Conservation (phyloP, 192 early-diverging fungal genomes). For the Coemansia sp. region DNA sequence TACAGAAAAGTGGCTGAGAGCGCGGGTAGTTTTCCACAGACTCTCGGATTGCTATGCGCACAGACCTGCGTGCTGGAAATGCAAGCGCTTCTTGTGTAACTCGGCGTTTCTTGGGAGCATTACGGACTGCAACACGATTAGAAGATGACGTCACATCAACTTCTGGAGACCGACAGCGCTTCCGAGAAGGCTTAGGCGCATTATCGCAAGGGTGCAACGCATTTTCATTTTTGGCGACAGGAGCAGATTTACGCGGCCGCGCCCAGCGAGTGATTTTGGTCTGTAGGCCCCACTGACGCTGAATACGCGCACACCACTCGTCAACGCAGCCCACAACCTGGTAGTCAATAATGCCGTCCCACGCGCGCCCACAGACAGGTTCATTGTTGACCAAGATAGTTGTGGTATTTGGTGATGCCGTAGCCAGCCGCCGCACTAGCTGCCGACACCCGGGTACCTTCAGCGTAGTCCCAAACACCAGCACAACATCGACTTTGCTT, state of each 20-base stretch:
- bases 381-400: slow-evolving; percentile 52
- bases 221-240: not conserved
- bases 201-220: not conserved
- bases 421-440: slow-evolving; percentile 44
- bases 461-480: slow-evolving; percentile 58
- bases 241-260: slow-evolving; percentile 22
- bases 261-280: slow-evolving; percentile 50
- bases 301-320: slow-evolving; percentile 45
- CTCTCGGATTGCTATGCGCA: slow-evolving; percentile 32
- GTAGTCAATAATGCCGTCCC: slow-evolving; percentile 52
- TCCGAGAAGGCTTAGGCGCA: not conserved
- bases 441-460: slow-evolving; percentile 55
- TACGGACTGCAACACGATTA: no score
- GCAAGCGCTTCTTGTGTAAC: not conserved
- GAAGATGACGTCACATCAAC: no score
- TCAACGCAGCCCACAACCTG: slow-evolving; percentile 52
- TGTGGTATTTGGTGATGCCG: slow-evolving; percentile 23
- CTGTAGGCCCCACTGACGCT: slow-evolving; percentile 40
- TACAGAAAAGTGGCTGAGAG: slow-evolving; percentile 17
- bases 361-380: slow-evolving; percentile 47
- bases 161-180: no score
- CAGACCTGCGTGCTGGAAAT: slow-evolving; percentile 24
- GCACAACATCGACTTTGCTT: slow-evolving; percentile 27
- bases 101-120: not conserved
- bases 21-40: slow-evolving; percentile 12